Percentiles rank a stretch among this genome's conserved stretches.
Conservation (phyloP, 1,139 yeast genomes). For the Yamadazyma sp. region DNA sequence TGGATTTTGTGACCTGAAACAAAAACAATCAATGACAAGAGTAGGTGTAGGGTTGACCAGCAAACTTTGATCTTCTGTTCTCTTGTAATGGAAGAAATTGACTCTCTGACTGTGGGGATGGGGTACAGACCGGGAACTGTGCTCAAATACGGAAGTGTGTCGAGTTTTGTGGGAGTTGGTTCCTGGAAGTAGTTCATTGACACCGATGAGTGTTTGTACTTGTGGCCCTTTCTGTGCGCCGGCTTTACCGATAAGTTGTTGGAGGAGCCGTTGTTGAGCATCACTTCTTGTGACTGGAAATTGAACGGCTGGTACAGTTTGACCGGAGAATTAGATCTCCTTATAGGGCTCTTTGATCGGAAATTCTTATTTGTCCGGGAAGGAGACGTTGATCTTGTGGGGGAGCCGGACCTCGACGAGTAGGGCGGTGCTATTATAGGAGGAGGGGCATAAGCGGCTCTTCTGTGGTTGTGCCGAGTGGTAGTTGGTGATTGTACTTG, state of each 20-base stretch:
- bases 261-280: conserved; percentile 29
- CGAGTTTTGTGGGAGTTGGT: conserved; percentile 53
- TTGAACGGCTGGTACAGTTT: conserved; percentile 42
- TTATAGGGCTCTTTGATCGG: conserved; percentile 33
- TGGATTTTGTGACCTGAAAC: conserved; percentile 57
- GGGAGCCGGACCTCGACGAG: conserved; percentile 24
- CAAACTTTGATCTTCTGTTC: conserved; percentile 56
- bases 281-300: conserved; percentile 44
- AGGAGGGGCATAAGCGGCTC: conserved; percentile 15
- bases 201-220: conserved; percentile 95
- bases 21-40: conserved; percentile 56
- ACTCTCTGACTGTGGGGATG: conserved; percentile 70
- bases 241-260: conserved; percentile 43
- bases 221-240: conserved; percentile 88
- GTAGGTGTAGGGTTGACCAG: conserved; percentile 70
- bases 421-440: conserved; percentile 18
- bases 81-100: conserved; percentile 51
- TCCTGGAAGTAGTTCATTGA: conserved; percentile 95
- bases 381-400: conserved; percentile 35
- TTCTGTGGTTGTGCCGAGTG: conserved; percentile 8
- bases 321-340: conserved; percentile 29
- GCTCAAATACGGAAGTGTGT: conserved; percentile 41
- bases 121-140: conserved; percentile 79
- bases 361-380: conserved; percentile 26
- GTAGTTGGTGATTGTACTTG: conserved; percentile 8